Evolutionary conservation across 2,329 filamentous ascomycete genomes (phyloP).

Genomic region (Trichoderma sp.): DNA sequence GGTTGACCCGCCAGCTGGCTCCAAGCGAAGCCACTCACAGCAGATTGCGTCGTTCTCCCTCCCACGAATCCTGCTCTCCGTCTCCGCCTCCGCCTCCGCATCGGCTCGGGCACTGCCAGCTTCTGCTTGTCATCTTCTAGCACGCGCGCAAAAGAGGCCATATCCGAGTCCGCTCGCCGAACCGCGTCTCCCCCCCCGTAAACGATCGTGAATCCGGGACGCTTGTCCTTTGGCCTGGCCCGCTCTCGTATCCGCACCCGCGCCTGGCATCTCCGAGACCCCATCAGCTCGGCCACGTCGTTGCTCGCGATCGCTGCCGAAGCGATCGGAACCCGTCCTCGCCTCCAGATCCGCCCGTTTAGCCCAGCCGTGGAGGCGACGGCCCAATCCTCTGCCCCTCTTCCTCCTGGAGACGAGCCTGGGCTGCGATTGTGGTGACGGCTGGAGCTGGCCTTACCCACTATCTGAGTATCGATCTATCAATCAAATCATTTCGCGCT

Average conservation of each 20-base stretch:
- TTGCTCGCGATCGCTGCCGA: constrained; percentile 13
- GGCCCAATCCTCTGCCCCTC: constrained; percentile 18
- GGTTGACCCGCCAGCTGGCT: constrained; percentile 22
- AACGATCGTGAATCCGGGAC: constrained; percentile 5
- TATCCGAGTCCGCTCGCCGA: constrained; percentile 12
- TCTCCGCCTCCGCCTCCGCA: constrained; percentile 18
- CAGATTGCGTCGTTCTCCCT: constrained; percentile 15
- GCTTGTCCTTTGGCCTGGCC: constrained; percentile 16
- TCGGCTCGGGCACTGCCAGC: constrained; percentile 5
- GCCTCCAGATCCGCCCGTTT: constrained; percentile 17
- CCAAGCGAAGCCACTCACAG: constrained; percentile 8
- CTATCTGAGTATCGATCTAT: neutral
- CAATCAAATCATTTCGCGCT: neutral
- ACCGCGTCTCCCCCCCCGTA: constrained; percentile 10
- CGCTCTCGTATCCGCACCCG: constrained; percentile 22
- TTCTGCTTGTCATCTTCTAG: constrained; percentile 11
- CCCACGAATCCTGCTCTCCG: constrained; percentile 6
- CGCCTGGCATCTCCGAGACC: constrained; percentile 18
- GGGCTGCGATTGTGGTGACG: constrained; percentile 16
- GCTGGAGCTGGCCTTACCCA: constrained; percentile 23
- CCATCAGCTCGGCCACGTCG: constrained; percentile 17
- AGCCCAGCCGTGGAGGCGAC: constrained; percentile 7
- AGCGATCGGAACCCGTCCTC: constrained; percentile 7
- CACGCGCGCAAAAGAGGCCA: constrained; percentile 19
- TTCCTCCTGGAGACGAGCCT: constrained; percentile 1